Evolutionary conservation across 495 filamentous ascomycete species (phyloP).

Genomic region (Cercophora sp.): DNA sequence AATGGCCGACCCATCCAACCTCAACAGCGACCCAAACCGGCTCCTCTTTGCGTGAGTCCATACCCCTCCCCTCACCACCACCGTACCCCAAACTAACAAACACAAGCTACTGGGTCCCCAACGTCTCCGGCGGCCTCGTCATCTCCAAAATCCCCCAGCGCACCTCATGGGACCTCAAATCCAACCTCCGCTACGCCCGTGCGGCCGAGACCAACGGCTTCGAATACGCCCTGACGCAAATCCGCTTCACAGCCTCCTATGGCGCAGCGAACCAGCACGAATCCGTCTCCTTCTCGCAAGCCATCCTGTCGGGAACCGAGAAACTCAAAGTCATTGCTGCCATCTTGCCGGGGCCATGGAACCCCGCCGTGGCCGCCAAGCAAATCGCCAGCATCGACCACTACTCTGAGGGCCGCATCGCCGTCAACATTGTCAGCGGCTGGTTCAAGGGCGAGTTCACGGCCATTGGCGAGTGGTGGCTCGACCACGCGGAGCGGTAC

Average conservation of each 20-base stretch:
- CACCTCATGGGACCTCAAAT: slow-evolving; percentile 43
- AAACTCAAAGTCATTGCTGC: slow-evolving; percentile 47
- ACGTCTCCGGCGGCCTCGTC: slow-evolving; percentile 47
- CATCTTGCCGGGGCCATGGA: slow-evolving; percentile 47
- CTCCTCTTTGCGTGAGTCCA: slow-evolving; percentile 22
- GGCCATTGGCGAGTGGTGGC: slow-evolving; percentile 49
- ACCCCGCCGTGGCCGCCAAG: slow-evolving; percentile 47
- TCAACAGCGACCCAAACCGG: slow-evolving; percentile 19
- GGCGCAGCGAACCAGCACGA: slow-evolving; percentile 48
- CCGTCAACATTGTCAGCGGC: slow-evolving; percentile 47
- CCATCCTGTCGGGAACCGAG: slow-evolving; percentile 40
- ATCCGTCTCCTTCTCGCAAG: slow-evolving; percentile 47
- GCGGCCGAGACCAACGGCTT: slow-evolving; percentile 43
- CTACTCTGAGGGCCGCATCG: slow-evolving; percentile 43
- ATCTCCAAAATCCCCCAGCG: slow-evolving; percentile 46
- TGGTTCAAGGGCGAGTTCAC: slow-evolving; percentile 52
- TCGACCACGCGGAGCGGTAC: slow-evolving; percentile 48
- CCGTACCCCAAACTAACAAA: background rate
- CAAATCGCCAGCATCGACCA: slow-evolving; percentile 48
- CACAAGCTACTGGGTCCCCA: slow-evolving; percentile 47
- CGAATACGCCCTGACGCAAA: slow-evolving; percentile 47
- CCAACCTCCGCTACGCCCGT: slow-evolving; percentile 42
- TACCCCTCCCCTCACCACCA: background rate
- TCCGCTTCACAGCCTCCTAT: slow-evolving; percentile 47
- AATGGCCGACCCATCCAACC: slow-evolving; percentile 9